Conservation (phyloP, 495 filamentous ascomycete genomes). For the Tuber calosporum region DNA sequence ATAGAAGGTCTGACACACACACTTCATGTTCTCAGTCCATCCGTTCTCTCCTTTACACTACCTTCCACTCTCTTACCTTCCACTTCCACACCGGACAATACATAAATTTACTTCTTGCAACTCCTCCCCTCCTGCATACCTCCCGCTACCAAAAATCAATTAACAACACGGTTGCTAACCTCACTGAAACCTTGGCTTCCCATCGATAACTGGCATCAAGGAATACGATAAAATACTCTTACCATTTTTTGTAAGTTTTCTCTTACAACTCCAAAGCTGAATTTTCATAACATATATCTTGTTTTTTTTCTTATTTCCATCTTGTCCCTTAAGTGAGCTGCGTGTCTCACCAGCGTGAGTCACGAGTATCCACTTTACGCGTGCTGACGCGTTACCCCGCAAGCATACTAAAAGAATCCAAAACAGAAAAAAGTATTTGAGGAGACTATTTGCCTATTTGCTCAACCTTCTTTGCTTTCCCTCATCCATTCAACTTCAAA, state of each 20-base stretch:
- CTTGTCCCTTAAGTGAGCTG: neutral
- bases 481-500: neutral
- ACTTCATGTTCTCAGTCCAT: neutral
- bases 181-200: neutral
- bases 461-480: constrained; percentile 51
- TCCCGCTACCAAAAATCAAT: neutral
- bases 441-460: neutral
- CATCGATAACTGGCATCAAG: neutral
- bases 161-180: neutral
- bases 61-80: neutral
- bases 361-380: neutral
- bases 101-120: neutral
- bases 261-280: neutral
- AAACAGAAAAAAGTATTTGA: neutral
- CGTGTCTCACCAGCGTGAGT: neutral
- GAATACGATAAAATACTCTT: neutral
- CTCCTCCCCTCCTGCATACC: neutral
- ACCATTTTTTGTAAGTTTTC: neutral
- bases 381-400: neutral
- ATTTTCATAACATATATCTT: neutral
- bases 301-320: neutral
- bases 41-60: neutral
- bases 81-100: neutral
- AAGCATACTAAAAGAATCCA: neutral
- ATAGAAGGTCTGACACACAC: neutral